phyloP scores from a whole-genome alignment of 345 rosid species.

The Anastatica hierochuntica region DNA sequence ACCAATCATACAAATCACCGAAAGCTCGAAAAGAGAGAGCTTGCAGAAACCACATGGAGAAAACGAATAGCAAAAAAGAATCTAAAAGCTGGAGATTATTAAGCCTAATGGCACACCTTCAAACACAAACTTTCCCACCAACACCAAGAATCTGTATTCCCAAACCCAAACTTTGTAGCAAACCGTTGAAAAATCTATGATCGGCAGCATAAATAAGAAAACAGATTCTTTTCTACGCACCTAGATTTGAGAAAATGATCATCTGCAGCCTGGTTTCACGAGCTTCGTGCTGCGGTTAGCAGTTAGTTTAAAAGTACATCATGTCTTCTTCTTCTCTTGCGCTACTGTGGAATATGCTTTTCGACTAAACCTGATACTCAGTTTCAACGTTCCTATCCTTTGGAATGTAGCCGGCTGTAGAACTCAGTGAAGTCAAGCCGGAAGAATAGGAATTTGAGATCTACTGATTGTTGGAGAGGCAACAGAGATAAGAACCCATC shows the following conservation, averaged over 20 bases:
- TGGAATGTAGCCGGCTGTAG: slow-evolving; percentile 54
- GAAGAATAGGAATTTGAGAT: slow-evolving; percentile 87
- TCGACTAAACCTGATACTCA: slow-evolving; percentile 8
- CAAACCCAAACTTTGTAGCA: slow-evolving; percentile 9
- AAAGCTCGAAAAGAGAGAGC: slow-evolving; percentile 4
- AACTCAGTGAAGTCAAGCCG: slow-evolving; percentile 95
- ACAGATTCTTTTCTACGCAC: no score
- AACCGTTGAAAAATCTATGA: neutral
- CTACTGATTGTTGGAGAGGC: slow-evolving; percentile 85
- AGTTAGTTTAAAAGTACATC: slow-evolving; percentile 19
- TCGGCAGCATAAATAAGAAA: no score
- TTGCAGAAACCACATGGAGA: slow-evolving; percentile 3
- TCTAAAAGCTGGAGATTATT: slow-evolving; percentile 17
- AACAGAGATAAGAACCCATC: slow-evolving; percentile 74
- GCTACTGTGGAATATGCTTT: slow-evolving; percentile 18
- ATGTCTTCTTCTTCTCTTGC: slow-evolving; percentile 13
- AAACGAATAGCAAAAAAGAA: neutral
- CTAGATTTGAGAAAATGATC: neutral
- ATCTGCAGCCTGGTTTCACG: slow-evolving; percentile 8
- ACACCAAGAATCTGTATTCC: slow-evolving; percentile 17
- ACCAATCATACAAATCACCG: slow-evolving; percentile 22
- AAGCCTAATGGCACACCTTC: slow-evolving; percentile 7
- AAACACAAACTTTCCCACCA: no score
- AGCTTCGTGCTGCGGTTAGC: slow-evolving; percentile 18
- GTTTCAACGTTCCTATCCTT: slow-evolving; percentile 29